phyloP scores from a whole-genome alignment of 2,329 filamentous ascomycete genomes.

The Didymellaceae sp. region DNA sequence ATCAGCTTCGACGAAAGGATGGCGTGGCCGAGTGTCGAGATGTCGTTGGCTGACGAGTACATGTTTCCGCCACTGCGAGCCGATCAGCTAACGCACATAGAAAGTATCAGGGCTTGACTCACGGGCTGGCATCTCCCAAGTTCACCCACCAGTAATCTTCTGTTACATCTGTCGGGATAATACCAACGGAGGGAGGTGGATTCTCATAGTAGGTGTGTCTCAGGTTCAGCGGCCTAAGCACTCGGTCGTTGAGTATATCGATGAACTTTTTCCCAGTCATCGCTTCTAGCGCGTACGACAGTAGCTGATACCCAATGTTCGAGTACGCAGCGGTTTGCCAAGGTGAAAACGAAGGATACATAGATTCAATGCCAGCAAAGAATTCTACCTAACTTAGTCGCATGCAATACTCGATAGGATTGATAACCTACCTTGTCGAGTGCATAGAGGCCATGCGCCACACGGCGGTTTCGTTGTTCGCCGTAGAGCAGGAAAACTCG shows the following conservation, averaged over 20 bases:
- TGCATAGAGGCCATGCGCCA: slow-evolving; percentile 33
- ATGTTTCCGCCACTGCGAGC: slow-evolving; percentile 35
- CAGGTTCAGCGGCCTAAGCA: slow-evolving; percentile 51
- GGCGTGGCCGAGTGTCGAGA: slow-evolving; percentile 47
- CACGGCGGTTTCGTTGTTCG: slow-evolving; percentile 24
- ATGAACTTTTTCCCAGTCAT: slow-evolving; percentile 49
- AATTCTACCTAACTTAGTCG: slow-evolving; percentile 34
- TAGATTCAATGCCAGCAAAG: slow-evolving; percentile 41
- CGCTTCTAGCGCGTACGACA: slow-evolving; percentile 50
- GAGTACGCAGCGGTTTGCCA: slow-evolving; percentile 46
- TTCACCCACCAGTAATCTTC: slow-evolving; percentile 31
- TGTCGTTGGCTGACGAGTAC: slow-evolving; percentile 47
- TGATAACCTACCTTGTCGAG: slow-evolving; percentile 28
- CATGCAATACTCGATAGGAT: slow-evolving; percentile 3
- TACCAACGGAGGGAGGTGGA: slow-evolving; percentile 29
- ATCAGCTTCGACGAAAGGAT: slow-evolving; percentile 51
- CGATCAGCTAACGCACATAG: neutral
- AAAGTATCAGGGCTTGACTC: neutral
- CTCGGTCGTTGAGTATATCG: slow-evolving; percentile 42
- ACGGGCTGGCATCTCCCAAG: slow-evolving; percentile 31
- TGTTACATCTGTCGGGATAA: slow-evolving; percentile 47
- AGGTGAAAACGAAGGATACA: slow-evolving; percentile 42
- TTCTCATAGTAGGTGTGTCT: slow-evolving; percentile 45
- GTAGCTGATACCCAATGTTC: slow-evolving; percentile 46
- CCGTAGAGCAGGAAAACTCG: slow-evolving; percentile 25